Conservation (phyloP, 2,329 filamentous ascomycete genomes). For the Trichoderma koningii region DNA sequence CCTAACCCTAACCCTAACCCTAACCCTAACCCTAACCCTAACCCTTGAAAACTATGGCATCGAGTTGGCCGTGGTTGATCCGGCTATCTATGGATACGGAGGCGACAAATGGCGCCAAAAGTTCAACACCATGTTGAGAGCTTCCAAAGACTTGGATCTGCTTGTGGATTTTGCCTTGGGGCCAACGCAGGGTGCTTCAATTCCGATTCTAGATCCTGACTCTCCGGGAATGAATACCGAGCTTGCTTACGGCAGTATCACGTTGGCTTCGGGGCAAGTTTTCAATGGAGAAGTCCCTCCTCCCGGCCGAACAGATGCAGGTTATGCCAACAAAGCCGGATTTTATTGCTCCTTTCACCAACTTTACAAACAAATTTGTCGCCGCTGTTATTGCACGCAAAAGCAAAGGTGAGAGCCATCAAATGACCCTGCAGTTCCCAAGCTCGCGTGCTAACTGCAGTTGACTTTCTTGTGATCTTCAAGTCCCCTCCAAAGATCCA, state of each 20-base stretch:
- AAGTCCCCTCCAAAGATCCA: not conserved
- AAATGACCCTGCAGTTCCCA: not conserved
- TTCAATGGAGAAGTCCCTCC: not conserved
- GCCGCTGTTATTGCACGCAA: conserved; percentile 16
- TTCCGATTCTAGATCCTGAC: conserved; percentile 4
- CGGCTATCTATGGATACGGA: conserved; percentile 12
- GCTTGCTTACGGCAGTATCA: conserved; percentile 1
- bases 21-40: too few species aligned
- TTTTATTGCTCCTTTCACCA: conserved; percentile 5
- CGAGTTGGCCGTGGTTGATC: conserved; percentile 11
- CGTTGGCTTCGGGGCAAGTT: not conserved
- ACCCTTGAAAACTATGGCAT: conserved; percentile 5
- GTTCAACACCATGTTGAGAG: conserved; percentile 9
- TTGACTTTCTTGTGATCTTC: not conserved
- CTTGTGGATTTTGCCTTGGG: conserved; percentile 11
- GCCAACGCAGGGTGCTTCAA: conserved; percentile 19
- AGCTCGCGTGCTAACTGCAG: not conserved
- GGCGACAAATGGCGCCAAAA: conserved; percentile 8
- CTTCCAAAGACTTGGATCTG: not conserved
- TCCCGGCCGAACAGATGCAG: conserved; percentile 8
- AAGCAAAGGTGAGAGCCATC: not conserved
- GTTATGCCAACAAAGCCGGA: conserved; percentile 19
- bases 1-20: too few species aligned
- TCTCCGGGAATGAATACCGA: conserved; percentile 19
- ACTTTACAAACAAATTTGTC: conserved; percentile 12